Conservation (phyloP, 495 filamentous ascomycete genomes). For the Diplogelasinospora grovesii region DNA sequence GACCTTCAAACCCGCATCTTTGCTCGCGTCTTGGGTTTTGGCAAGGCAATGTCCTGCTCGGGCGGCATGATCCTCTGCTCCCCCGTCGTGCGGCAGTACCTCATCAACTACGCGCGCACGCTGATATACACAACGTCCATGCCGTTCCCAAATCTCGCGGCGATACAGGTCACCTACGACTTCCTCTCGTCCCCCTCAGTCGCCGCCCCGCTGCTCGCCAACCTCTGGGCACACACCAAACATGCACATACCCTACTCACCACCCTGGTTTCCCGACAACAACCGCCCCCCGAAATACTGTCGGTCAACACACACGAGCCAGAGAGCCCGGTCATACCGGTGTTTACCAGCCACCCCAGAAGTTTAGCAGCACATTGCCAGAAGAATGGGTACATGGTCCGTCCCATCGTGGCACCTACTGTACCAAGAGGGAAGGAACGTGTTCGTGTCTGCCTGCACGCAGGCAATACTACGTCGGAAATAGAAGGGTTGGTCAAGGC, state of each 20-base stretch:
- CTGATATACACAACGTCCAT: conserved; percentile 58
- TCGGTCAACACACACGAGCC: conserved; percentile 18
- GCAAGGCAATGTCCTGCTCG: conserved; percentile 65
- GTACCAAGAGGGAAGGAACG: conserved; percentile 46
- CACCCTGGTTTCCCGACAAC: conserved; percentile 7
- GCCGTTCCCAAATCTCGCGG: conserved; percentile 46
- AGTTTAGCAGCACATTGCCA: conserved; percentile 48
- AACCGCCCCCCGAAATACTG: conserved; percentile 12
- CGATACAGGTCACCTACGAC: conserved; percentile 43
- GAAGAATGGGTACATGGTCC: conserved; percentile 41
- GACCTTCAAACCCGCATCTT: conserved; percentile 61
- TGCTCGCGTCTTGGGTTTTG: conserved; percentile 68
- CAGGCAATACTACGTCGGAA: conserved; percentile 42
- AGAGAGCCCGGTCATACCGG: conserved; percentile 34
- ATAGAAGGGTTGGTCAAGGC: conserved; percentile 33
- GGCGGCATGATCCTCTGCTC: conserved; percentile 53
- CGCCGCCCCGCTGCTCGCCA: conserved; percentile 28
- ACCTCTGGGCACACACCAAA: conserved; percentile 20
- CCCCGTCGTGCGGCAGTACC: conserved; percentile 42
- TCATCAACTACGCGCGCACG: conserved; percentile 57
- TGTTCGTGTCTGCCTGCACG: conserved; percentile 50
- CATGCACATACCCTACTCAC: conserved; percentile 20
- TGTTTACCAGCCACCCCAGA: conserved; percentile 39
- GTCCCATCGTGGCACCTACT: conserved; percentile 50
- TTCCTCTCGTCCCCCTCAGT: conserved; percentile 40